Evolutionary conservation across 768 basidiomycete species (phyloP).

Genomic region (Amanita phalloides): DNA sequence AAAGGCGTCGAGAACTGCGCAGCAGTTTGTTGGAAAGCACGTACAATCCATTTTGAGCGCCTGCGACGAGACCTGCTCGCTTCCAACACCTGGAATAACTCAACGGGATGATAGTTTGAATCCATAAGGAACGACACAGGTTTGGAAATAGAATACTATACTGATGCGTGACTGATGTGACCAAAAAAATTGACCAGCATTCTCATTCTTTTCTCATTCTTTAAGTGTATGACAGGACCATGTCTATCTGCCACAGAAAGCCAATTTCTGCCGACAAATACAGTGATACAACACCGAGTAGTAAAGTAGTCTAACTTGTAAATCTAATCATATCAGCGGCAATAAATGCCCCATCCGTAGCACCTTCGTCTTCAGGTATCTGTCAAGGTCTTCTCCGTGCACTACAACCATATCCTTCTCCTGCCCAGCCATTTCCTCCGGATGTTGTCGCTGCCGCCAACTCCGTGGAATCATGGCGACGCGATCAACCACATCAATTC

Average conservation of each 20-base stretch:
- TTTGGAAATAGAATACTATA: neutral
- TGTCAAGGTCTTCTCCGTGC: slow-evolving; percentile 80
- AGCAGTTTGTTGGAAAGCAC: slow-evolving; percentile 15
- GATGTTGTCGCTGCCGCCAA: slow-evolving; percentile 48
- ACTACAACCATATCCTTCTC: slow-evolving; percentile 48
- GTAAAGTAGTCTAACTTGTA: too few relatives aligned
- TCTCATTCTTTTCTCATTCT: too few relatives aligned
- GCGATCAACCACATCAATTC: slow-evolving; percentile 70
- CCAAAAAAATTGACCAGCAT: too few relatives aligned
- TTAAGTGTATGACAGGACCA: too few relatives aligned
- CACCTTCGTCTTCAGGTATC: slow-evolving; percentile 94
- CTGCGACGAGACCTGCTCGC: slow-evolving; percentile 18
- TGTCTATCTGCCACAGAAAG: too few relatives aligned
- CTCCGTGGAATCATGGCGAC: slow-evolving; percentile 92
- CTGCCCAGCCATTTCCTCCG: slow-evolving; percentile 15
- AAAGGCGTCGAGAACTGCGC: slow-evolving; percentile 1
- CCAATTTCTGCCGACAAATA: too few relatives aligned
- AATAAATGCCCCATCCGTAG: slow-evolving; percentile 80
- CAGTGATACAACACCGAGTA: too few relatives aligned
- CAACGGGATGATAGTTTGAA: slow-evolving; percentile 2
- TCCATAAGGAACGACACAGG: slow-evolving; percentile 3
- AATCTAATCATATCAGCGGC: too few relatives aligned
- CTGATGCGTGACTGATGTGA: too few relatives aligned
- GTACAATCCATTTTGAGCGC: slow-evolving; percentile 49
- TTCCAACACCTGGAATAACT: slow-evolving; percentile 18